phyloP scores from a whole-genome alignment of 345 rosid species.

The Syzygium oleosum region DNA sequence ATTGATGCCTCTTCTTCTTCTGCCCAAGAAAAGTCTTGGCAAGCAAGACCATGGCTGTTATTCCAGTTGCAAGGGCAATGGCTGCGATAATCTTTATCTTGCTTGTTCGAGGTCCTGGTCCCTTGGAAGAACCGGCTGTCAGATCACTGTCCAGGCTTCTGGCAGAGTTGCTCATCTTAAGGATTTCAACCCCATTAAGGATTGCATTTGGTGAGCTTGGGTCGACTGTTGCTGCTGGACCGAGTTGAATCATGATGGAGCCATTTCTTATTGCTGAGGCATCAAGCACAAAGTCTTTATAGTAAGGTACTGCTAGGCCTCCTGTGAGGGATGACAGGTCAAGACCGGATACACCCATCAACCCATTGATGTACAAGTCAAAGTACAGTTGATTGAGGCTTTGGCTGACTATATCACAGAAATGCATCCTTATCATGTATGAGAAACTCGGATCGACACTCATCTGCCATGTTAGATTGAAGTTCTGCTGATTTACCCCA shows the following conservation, averaged over 20 bases:
- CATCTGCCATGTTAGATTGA: constrained; percentile 74
- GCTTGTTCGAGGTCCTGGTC: not conserved
- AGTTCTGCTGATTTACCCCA: constrained; percentile 33
- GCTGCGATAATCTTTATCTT: constrained; percentile 45
- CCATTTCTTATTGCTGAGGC: constrained; percentile 36
- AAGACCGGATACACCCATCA: constrained; percentile 26
- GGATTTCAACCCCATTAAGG: constrained; percentile 70
- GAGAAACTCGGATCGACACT: constrained; percentile 42
- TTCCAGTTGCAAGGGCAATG: constrained; percentile 41
- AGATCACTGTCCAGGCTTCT: constrained; percentile 51
- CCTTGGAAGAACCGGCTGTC: constrained; percentile 19
- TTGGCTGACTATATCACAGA: constrained; percentile 78
- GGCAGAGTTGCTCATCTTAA: constrained; percentile 53
- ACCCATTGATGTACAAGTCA: constrained; percentile 52
- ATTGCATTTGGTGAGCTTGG: constrained; percentile 45
- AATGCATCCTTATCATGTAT: constrained; percentile 63
- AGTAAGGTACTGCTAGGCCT: constrained; percentile 46
- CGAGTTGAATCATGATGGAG: constrained; percentile 54
- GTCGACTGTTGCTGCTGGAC: constrained; percentile 28
- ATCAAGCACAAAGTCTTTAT: constrained; percentile 42
- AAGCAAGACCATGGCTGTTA: constrained; percentile 35
- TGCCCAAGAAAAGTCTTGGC: constrained; percentile 33
- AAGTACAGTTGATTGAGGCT: constrained; percentile 51
- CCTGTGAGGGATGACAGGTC: constrained; percentile 46
- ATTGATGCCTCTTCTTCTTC: constrained; percentile 41